phyloP scores from a whole-genome alignment of 2,329 filamentous ascomycete species.

The Hyphodiscus sp. region DNA sequence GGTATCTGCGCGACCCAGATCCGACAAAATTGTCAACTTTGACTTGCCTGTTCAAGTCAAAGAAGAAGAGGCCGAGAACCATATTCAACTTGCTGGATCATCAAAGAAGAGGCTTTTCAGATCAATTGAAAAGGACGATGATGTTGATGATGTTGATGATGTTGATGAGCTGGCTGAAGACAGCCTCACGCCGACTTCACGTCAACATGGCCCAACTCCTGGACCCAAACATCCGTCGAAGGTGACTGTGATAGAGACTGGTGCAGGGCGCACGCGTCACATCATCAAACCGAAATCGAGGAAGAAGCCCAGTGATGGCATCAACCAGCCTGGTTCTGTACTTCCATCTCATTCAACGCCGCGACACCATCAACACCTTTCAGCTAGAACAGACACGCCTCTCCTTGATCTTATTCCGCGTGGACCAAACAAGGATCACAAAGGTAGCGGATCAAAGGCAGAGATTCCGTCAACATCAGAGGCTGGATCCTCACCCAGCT shows the following conservation, averaged over 20 bases:
- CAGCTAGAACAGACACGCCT: background rate
- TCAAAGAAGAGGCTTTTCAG: background rate
- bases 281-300: background rate
- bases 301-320: background rate
- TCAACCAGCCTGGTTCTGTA: background rate
- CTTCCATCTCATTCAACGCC: background rate
- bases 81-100: background rate
- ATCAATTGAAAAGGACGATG: background rate
- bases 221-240: background rate
- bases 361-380: background rate
- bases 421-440: background rate
- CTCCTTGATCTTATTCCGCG: background rate
- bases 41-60: background rate
- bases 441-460: background rate
- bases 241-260: background rate
- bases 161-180: constrained; percentile 8
- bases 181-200: background rate
- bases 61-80: background rate
- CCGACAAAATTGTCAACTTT: background rate
- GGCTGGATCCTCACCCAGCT: background rate
- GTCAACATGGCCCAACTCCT: background rate
- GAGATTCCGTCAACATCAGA: background rate
- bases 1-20: constrained; percentile 15
- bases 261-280: background rate
- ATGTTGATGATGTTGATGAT: constrained; percentile 10